Evolutionary conservation across 106 monocot species (phyloP).

Genomic region (Dendrobium officinale): DNA sequence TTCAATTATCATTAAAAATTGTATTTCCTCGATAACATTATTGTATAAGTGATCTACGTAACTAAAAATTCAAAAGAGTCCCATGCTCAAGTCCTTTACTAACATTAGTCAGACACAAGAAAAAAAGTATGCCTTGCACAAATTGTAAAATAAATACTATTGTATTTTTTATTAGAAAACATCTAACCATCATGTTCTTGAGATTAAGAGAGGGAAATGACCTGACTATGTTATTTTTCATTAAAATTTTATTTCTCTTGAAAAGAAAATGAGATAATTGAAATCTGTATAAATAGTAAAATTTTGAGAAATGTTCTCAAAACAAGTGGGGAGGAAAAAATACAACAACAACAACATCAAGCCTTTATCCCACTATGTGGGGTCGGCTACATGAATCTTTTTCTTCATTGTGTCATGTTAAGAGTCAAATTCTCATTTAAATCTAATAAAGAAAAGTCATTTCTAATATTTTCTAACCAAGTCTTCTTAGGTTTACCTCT

Average conservation of each 20-base stretch:
- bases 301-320: background rate
- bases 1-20: background rate
- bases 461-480: no score
- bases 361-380: no score
- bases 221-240: background rate
- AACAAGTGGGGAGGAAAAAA: background rate
- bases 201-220: background rate
- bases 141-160: background rate
- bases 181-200: background rate
- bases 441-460: no score
- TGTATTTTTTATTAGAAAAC: background rate
- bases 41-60: background rate
- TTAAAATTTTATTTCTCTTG: background rate
- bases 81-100: background rate
- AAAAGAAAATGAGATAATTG: background rate
- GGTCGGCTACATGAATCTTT: no score
- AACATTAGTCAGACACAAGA: background rate
- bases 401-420: no score
- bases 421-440: no score
- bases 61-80: background rate
- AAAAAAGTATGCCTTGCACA: background rate
- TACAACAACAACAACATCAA: background rate
- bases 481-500: no score
- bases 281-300: background rate
- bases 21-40: background rate